Evolutionary conservation across 2,329 filamentous ascomycete genomes (phyloP).

Genomic region (Graphilbum ipis-grandicollis): DNA sequence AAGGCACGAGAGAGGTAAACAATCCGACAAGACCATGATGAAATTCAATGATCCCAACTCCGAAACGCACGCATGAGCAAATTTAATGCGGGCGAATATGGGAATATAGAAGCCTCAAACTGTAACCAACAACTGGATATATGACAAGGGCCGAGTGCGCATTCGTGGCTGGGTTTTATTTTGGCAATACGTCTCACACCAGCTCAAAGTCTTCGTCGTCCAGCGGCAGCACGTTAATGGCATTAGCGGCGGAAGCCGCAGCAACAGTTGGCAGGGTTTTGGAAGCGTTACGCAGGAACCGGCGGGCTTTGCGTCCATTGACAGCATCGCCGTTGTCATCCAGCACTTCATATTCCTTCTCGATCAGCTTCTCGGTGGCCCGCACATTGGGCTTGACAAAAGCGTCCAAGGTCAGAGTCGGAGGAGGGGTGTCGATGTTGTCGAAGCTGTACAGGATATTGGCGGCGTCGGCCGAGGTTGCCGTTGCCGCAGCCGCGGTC

Average conservation of each 20-base stretch:
- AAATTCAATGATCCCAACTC: too few relatives aligned
- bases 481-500: background rate
- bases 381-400: constrained; percentile 18
- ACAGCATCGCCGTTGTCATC: constrained; percentile 26
- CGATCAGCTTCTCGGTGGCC: constrained; percentile 26
- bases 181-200: constrained; percentile 3
- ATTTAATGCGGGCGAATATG: too few relatives aligned
- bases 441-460: constrained; percentile 27
- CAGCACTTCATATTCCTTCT: constrained; percentile 30
- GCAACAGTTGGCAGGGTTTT: background rate
- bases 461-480: constrained; percentile 9
- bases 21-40: too few relatives aligned
- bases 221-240: background rate
- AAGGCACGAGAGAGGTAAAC: too few relatives aligned
- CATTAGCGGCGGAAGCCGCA: background rate
- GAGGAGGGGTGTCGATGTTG: constrained; percentile 19
- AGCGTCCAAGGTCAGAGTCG: constrained; percentile 20
- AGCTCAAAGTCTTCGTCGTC: constrained; percentile 12
- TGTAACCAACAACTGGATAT: too few relatives aligned
- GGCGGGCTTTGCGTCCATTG: constrained; percentile 24
- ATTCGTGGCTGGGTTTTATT: too few relatives aligned
- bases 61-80: too few relatives aligned
- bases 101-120: too few relatives aligned
- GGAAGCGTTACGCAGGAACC: constrained; percentile 18
- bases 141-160: too few relatives aligned